Evolutionary conservation across 768 basidiomycete genomes (phyloP).

Genomic region (Suillus spraguei): DNA sequence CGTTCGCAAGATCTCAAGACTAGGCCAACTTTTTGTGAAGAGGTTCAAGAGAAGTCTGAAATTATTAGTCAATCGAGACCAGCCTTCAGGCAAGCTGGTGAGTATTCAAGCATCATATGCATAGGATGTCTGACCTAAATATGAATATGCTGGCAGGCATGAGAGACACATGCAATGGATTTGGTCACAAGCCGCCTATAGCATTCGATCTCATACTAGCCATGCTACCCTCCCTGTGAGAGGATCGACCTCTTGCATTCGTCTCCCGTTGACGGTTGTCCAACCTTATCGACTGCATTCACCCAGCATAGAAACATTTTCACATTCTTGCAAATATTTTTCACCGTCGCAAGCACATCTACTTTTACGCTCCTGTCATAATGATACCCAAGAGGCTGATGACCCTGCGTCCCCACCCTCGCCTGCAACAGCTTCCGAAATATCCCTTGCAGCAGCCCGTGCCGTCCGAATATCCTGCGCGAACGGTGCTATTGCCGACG

Average conservation of each 20-base stretch:
- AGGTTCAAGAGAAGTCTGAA: not conserved
- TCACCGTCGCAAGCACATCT: slow-evolving; percentile 13
- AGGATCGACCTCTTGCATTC: slow-evolving; percentile 4
- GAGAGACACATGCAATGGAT: slow-evolving; percentile 75
- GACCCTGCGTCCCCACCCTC: not conserved
- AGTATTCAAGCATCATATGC: slow-evolving; percentile 2
- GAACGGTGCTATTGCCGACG: slow-evolving; percentile 49
- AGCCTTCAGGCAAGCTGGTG: slow-evolving; percentile 27
- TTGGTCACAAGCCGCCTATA: slow-evolving; percentile 55
- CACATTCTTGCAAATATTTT: slow-evolving; percentile 11
- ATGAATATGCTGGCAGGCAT: slow-evolving; percentile 51
- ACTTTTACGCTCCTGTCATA: slow-evolving; percentile 7
- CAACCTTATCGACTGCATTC: slow-evolving; percentile 1
- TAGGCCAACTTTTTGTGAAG: not conserved
- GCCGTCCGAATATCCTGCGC: slow-evolving; percentile 52
- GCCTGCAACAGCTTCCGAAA: slow-evolving; percentile 1
- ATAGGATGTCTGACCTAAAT: slow-evolving; percentile 8
- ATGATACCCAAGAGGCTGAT: slow-evolving; percentile 1
- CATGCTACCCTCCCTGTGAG: not conserved
- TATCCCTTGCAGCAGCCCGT: slow-evolving; percentile 43
- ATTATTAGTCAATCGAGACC: not conserved
- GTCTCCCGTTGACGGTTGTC: not conserved
- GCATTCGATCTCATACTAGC: slow-evolving; percentile 29
- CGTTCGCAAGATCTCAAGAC: too few relatives aligned
- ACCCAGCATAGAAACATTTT: slow-evolving; percentile 14